Base-by-base conservation (phyloP, 345 rosid genomes). In the Eucalyptus pumila region DNA sequence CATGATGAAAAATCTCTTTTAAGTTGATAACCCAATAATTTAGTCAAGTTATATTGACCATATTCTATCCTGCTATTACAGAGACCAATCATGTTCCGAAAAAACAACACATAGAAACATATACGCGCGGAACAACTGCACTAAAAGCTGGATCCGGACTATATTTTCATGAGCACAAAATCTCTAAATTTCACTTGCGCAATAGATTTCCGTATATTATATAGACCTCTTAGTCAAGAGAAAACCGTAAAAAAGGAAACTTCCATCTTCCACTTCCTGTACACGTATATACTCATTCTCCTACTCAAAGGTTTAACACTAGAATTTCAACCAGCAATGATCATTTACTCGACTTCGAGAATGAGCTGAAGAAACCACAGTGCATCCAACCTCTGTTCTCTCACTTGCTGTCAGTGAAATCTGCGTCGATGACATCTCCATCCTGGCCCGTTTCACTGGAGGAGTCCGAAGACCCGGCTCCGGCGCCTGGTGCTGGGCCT, bases 391-490 rank as follows among this genome's bases (percentile, higher is more conserved):
- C 81, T 30, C 11, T 12, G 40, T 51, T 34, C 40, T n/a, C 40
- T 87, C 86, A 95, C 90, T 97, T 94, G 97, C 97, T 95, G 93
- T 96, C 98, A 2, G 95, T 95, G 94, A 97, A 97, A 88, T 96
- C 99, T 5, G 98, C 98, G 40, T 97, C 99, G 13, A 97, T 96
- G 58, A 96, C 99, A 92, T 97, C 98, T 30, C 97, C 99, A 47
- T 95, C 96, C 2, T 94, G 93, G 30, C 96, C 99, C 90, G 94
- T 93, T 91, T 90, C 88, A 3, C 96, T 88, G 9, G 97, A 91
- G 15, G 96, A 90, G 86, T 94, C 94, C 1, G 97, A 91, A 72
- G 96, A 92, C 3, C 92, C 95, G 12, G 92, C 89, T 83, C 93
- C 95, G 48, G 92, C 40, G 1, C 62, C 89, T 40, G 88, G 85